Evolutionary conservation across 306 rosid species (phyloP).

Genomic region (Abrus pulchellus): DNA sequence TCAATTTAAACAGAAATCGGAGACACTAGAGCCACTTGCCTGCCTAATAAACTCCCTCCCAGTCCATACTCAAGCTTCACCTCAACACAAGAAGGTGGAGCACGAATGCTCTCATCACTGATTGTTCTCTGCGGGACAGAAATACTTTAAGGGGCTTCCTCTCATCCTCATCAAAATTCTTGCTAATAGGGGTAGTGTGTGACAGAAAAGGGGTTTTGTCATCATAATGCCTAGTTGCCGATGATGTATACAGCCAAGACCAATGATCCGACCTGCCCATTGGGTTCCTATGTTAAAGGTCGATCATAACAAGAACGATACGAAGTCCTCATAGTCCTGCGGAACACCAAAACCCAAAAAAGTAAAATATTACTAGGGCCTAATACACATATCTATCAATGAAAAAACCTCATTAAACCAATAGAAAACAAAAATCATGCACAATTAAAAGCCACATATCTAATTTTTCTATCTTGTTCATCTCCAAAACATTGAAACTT

Average conservation of each 20-base stretch:
- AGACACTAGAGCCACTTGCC: constrained; percentile 63
- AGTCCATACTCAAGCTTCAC: too few species aligned
- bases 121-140: constrained; percentile 78
- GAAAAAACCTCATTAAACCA: too few species aligned
- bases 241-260: constrained; percentile 88
- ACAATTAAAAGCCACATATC: too few species aligned
- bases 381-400: not conserved
- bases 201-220: constrained; percentile 77
- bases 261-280: constrained; percentile 78
- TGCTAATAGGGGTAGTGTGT: constrained; percentile 77
- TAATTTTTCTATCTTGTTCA: too few species aligned
- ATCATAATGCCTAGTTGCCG: constrained; percentile 79
- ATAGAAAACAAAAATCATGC: too few species aligned
- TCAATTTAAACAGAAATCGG: constrained; percentile 52
- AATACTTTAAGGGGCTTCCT: constrained; percentile 86
- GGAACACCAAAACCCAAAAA: not conserved
- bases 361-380: constrained; percentile 9
- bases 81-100: not conserved
- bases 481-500: too few species aligned
- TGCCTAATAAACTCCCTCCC: constrained; percentile 18
- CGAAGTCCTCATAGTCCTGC: constrained; percentile 69
- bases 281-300: constrained; percentile 74
- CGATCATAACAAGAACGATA: constrained; percentile 86
- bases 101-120: constrained; percentile 76
- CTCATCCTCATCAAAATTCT: constrained; percentile 98